Conservation (phyloP, 371 early-diverging fungal genomes). For the Mortierella sp. region DNA sequence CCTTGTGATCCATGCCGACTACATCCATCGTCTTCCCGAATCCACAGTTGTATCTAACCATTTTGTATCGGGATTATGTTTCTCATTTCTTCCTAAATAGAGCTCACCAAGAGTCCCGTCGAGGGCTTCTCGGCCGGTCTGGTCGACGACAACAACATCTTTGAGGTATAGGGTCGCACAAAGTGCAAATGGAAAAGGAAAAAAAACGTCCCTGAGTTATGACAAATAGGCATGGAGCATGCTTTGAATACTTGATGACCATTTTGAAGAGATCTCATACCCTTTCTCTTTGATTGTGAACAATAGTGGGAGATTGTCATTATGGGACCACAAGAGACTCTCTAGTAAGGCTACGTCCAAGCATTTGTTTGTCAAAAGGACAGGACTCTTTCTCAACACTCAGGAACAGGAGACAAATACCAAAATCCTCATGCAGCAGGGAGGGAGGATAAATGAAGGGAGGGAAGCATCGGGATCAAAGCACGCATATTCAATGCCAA, state of each 20-base stretch:
- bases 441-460: neutral
- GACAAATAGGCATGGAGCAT: neutral
- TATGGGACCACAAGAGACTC: slow-evolving; percentile 91
- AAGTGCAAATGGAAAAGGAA: neutral
- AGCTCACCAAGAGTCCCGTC: slow-evolving; percentile 78
- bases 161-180: slow-evolving; percentile 64
- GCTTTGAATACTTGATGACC: neutral
- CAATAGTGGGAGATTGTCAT: slow-evolving; percentile 88
- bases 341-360: slow-evolving; percentile 72
- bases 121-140: slow-evolving; percentile 89
- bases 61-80: neutral
- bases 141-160: slow-evolving; percentile 75
- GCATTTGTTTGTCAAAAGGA: neutral
- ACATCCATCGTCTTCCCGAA: neutral
- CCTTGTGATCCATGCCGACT: neutral
- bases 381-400: neutral
- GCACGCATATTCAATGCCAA: neutral
- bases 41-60: neutral
- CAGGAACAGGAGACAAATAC: neutral
- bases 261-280: neutral
- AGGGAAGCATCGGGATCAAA: neutral
- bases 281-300: neutral
- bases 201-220: neutral
- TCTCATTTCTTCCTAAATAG: slow-evolving; percentile 42
- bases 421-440: neutral